Evolutionary conservation across 768 basidiomycete species (phyloP), one percentile per base, ranked within the genome.

Genomic region (Leccinum ochraceum): DNA sequence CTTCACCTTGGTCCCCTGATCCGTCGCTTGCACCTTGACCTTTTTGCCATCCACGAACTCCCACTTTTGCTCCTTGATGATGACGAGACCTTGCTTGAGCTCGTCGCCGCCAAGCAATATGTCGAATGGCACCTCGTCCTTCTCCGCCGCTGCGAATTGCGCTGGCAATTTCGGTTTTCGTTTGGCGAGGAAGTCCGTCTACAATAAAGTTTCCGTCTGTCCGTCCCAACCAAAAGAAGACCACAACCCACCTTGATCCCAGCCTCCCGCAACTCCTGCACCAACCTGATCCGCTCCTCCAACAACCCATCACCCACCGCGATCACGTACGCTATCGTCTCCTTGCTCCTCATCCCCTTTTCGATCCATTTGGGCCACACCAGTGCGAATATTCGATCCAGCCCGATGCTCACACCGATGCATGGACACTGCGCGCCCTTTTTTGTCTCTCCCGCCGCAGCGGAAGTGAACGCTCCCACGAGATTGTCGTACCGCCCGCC

Each of bases 401-500:
- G 80, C 14, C 96, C 97, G 64, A 98, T 89, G 63, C 88, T 91
- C 39, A 98, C 86, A 4, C 96, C 95, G 17, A 98, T 86, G 72
- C 96, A 99, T 0, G 96, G 96, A 54, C 94, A 81, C 1, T 79
- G 76, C 10, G 81, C 72, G 2, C 81, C 80, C 71, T 85, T 86
- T 78, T 91, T 93, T 28, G 85, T 83, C 55, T 87, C 86, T 2
- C 86, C 88, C 0, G 92, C 83, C 0, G 94, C 90, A 0, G 90
- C 89, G 0, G 87, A 80, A n/a, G 85, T 81, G 80, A 99, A 97
- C 80, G 94, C 85, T 32, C 92, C 89, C 1, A 99, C 96, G 24
- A 99, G 89, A 57, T 88, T 87, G 78, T 98, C 97, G 75, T 99
- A 99, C 36, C 97, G 83, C 9, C 97, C 97, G 11, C 97, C 97